phyloP scores from a whole-genome alignment of 2,329 filamentous ascomycete species.

The Diaporthe sp. region DNA sequence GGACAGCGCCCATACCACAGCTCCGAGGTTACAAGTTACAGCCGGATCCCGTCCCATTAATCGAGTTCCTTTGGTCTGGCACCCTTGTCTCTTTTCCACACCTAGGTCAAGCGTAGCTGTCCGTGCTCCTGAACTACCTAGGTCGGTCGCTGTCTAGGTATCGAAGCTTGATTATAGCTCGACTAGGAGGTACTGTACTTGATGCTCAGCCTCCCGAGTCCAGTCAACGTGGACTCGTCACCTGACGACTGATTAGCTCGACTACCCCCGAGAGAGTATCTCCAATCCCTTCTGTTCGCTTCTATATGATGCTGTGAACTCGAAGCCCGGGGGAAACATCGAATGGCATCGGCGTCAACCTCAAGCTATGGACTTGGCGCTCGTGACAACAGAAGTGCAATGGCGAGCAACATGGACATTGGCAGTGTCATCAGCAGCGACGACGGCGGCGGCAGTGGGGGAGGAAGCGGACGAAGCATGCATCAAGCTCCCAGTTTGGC shows the following conservation, averaged over 20 bases:
- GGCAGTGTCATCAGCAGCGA: conserved; percentile 20
- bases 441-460: neutral
- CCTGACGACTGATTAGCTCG: conserved; percentile 4
- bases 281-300: neutral
- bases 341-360: conserved; percentile 27
- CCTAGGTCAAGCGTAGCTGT: conserved; percentile 29
- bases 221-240: conserved; percentile 17
- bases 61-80: neutral
- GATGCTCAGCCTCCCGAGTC: conserved; percentile 18
- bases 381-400: conserved; percentile 14
- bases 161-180: conserved; percentile 22
- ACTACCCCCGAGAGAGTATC: neutral
- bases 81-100: neutral
- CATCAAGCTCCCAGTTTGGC: conserved; percentile 50
- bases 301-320: conserved; percentile 25
- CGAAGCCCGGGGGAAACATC: conserved; percentile 1
- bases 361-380: conserved; percentile 25
- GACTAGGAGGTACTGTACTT: conserved; percentile 17
- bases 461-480: conserved; percentile 49
- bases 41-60: conserved; percentile 7
- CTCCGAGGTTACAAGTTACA: neutral
- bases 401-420: conserved; percentile 30
- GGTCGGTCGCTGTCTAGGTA: conserved; percentile 10
- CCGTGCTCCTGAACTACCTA: conserved; percentile 20
- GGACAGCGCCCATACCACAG: neutral